These are phyloP conservation scores for Balamuthia mandrillaris DNA, from an alignment of 208 protist genomes.

Conservation along the genomic window DNA sequence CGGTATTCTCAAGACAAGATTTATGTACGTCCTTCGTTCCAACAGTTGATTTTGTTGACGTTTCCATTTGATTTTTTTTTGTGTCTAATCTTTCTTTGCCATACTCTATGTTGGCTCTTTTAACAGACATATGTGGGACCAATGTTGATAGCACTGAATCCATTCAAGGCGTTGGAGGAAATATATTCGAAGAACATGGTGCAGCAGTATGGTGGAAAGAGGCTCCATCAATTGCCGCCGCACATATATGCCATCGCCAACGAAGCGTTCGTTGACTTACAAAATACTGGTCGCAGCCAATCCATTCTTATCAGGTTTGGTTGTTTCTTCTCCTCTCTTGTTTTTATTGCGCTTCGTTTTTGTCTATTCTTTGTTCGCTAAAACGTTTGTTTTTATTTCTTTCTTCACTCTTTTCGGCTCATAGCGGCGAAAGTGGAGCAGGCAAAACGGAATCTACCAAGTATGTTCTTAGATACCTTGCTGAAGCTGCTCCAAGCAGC, in stretches of 20 bases:
- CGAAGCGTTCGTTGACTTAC: conserved; percentile 49
- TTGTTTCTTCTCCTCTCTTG: neutral
- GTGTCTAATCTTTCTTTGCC: no score
- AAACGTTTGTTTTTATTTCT: neutral
- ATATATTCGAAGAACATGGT: neutral
- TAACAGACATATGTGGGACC: neutral
- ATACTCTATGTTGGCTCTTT: no score
- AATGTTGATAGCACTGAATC: neutral
- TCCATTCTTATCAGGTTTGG: conserved; percentile 49
- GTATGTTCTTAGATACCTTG: conserved; percentile 71
- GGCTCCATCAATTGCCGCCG: conserved; percentile 39
- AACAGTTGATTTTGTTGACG: no score
- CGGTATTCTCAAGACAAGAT: conserved; percentile 41
- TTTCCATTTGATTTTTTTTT: no score
- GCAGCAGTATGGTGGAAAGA: neutral
- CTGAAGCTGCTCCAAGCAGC: conserved; percentile 62
- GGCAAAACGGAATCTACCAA: conserved; percentile 75
- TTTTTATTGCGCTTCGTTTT: neutral
- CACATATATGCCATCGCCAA: conserved; percentile 61
- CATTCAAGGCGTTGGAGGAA: neutral
- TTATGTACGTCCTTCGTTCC: conserved; percentile 51
- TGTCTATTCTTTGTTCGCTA: neutral
- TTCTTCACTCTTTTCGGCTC: neutral
- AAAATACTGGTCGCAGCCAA: conserved; percentile 50
- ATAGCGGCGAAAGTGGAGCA: conserved; percentile 65